Conservation (phyloP, 2,329 filamentous ascomycete genomes). For the Microcera coccophila region DNA sequence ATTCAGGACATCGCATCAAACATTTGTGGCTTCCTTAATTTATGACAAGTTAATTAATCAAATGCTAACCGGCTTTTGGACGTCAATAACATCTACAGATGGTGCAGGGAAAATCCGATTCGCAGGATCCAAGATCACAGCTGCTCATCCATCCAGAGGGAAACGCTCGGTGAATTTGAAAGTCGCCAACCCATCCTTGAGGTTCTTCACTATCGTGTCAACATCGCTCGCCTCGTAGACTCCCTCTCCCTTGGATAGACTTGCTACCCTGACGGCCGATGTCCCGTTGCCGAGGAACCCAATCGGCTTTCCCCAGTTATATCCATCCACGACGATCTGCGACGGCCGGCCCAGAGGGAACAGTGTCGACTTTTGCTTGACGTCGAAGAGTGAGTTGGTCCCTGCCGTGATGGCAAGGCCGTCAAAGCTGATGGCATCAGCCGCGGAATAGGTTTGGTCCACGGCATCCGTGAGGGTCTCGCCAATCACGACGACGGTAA, state of each 20-base stretch:
- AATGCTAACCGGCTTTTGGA: too few relatives aligned
- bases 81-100: too few relatives aligned
- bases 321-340: conserved; percentile 60
- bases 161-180: conserved; percentile 67
- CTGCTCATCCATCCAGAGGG: conserved; percentile 44
- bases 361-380: conserved; percentile 45
- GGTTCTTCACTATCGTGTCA: conserved; percentile 36
- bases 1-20: too few relatives aligned
- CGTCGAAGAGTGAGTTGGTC: conserved; percentile 49
- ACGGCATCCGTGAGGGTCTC: conserved; percentile 53
- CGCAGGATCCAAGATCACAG: too few relatives aligned
- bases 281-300: conserved; percentile 50
- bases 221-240: conserved; percentile 38
- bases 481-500: conserved; percentile 57
- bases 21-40: too few relatives aligned
- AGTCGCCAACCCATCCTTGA: conserved; percentile 57
- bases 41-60: too few relatives aligned
- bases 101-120: too few relatives aligned
- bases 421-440: conserved; percentile 61
- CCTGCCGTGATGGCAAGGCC: conserved; percentile 58
- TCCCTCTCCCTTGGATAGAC: conserved; percentile 42
- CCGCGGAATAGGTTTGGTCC: conserved; percentile 60
- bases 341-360: conserved; percentile 61
- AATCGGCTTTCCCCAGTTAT: conserved; percentile 67
- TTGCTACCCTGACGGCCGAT: conserved; percentile 38